Percentiles rank a stretch among this genome's conserved stretches.
These are phyloP conservation scores for Bidens hawaiensis DNA, from an alignment of 140 eudicot species.

Conservation along the genomic window DNA sequence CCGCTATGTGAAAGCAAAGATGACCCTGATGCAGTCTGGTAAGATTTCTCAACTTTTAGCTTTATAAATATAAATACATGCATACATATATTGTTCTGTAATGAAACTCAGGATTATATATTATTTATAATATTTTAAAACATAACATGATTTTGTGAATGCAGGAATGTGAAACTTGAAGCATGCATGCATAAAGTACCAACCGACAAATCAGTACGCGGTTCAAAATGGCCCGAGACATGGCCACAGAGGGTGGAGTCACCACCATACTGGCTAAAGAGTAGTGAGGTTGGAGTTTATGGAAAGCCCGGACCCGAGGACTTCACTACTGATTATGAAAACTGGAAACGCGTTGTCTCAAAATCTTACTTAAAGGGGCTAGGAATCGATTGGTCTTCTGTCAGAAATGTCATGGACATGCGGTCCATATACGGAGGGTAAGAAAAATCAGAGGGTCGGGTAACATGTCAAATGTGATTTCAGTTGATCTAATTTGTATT, in stretches of 20 bases:
- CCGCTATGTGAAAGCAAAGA: conserved; percentile 54
- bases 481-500: too few relatives aligned
- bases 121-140: too few relatives aligned
- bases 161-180: conserved; percentile 60
- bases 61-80: too few relatives aligned
- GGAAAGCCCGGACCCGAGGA: conserved; percentile 65
- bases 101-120: too few relatives aligned
- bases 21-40: conserved; percentile 67
- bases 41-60: conserved; percentile 4
- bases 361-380: conserved; percentile 53
- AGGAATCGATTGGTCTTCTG: conserved; percentile 63
- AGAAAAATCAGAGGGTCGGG: too few relatives aligned
- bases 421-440: conserved; percentile 74
- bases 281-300: conserved; percentile 57
- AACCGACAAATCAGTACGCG: conserved; percentile 38
- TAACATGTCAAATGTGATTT: conserved; percentile 5
- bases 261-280: conserved; percentile 55
- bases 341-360: conserved; percentile 56
- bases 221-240: conserved; percentile 52
- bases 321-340: conserved; percentile 48
- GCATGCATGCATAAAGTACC: conserved; percentile 68
- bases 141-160: conserved; percentile 13
- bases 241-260: conserved; percentile 65
- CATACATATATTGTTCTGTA: too few relatives aligned
- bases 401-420: conserved; percentile 78